These are phyloP conservation scores for Avena eriantha DNA, from an alignment of 176 grass and related monocot species.

Conservation along the genomic window DNA sequence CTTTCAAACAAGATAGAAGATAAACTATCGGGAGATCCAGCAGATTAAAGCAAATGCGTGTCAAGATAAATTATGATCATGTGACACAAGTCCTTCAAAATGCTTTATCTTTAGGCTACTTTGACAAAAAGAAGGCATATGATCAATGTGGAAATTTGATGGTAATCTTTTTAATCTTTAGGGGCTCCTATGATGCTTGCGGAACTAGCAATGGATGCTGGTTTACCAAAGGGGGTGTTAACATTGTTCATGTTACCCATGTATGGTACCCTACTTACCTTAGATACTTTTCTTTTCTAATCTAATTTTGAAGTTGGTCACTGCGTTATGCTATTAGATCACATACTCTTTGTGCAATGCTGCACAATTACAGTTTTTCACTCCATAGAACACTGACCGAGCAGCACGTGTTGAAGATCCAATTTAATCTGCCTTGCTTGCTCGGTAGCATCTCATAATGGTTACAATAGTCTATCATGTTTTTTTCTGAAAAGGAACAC, in stretches of 20 bases:
- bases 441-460: conserved; percentile 8
- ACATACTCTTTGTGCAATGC: not conserved
- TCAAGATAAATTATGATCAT: not conserved
- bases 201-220: conserved; percentile 87
- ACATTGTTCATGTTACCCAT: conserved; percentile 97
- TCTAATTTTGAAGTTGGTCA: not conserved
- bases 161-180: conserved; percentile 47
- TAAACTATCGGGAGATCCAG: too few relatives aligned
- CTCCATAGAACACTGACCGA: conserved; percentile 10
- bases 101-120: conserved; percentile 4
- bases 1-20: too few relatives aligned
- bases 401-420: not conserved
- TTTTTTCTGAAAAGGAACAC: not conserved
- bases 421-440: not conserved
- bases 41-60: too few relatives aligned
- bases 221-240: conserved; percentile 93
- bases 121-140: not conserved
- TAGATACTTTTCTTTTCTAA: not conserved
- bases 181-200: conserved; percentile 95
- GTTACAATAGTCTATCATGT: conserved; percentile 18
- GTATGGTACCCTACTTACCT: conserved; percentile 56
- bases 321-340: conserved; percentile 14
- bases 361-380: not conserved
- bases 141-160: conserved; percentile 29
- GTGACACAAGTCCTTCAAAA: conserved; percentile 7